phyloP scores from a whole-genome alignment of 768 basidiomycete species.

The Melanogaster broomeanus region DNA sequence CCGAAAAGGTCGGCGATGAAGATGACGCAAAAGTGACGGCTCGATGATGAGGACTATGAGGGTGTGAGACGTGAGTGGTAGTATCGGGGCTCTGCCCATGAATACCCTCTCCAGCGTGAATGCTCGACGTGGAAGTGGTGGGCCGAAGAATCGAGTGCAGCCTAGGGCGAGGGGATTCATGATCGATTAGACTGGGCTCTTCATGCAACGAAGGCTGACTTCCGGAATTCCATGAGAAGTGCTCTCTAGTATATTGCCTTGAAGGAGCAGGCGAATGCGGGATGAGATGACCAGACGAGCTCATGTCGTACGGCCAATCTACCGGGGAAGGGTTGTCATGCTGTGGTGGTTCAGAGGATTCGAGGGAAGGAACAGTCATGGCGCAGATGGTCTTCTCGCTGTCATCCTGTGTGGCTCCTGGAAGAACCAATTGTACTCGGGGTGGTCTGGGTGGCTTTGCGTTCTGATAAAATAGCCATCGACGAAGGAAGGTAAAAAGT shows the following conservation, averaged over 20 bases:
- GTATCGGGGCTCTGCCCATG: background rate
- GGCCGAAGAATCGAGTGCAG: background rate
- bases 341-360: constrained; percentile 2
- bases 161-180: background rate
- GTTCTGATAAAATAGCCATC: background rate
- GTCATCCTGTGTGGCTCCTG: background rate
- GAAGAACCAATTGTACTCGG: background rate
- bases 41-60: constrained; percentile 1
- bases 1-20: background rate
- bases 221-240: constrained; percentile 4
- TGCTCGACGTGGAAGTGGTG: background rate
- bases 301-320: constrained; percentile 13
- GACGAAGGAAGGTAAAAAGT: constrained; percentile 4
- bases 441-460: background rate
- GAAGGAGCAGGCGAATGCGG: constrained; percentile 14
- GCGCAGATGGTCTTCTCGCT: constrained; percentile 4
- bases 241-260: constrained; percentile 11
- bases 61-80: background rate
- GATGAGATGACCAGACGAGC: constrained; percentile 18
- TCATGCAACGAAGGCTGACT: constrained; percentile 16
- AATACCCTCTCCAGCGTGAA: background rate
- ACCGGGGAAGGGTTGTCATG: constrained; percentile 6
- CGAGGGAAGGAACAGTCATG: constrained; percentile 16
- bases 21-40: background rate
- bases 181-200: constrained; percentile 12